Percentiles rank a stretch among this genome's conserved stretches.
Conservation (phyloP, 2,329 filamentous ascomycete species). For the Fusarium sarcochroum region DNA sequence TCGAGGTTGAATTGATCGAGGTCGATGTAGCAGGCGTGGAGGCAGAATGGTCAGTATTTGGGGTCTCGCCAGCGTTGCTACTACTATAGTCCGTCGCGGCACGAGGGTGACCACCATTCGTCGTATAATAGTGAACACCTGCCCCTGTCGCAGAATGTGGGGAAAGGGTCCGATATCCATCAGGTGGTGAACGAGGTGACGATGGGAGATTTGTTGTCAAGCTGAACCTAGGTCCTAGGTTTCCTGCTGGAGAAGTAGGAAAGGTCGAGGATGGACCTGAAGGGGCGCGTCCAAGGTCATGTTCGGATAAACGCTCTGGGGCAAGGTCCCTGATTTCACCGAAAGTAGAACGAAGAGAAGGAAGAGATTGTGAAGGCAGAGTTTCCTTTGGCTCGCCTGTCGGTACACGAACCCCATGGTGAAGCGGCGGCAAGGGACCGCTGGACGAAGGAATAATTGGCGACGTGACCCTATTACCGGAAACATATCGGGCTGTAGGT, state of each 20-base stretch:
- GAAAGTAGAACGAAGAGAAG: constrained; percentile 57
- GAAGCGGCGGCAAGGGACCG: constrained; percentile 56
- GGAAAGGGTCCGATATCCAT: constrained; percentile 63
- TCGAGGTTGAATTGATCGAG: constrained; percentile 47
- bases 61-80: constrained; percentile 62
- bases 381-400: constrained; percentile 54
- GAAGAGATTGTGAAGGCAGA: constrained; percentile 57
- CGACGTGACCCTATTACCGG: constrained; percentile 36
- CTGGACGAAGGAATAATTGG: constrained; percentile 43
- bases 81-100: constrained; percentile 60
- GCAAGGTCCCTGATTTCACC: constrained; percentile 53
- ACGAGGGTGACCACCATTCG: constrained; percentile 53
- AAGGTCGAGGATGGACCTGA: constrained; percentile 47
- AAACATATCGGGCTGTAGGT: constrained; percentile 23
- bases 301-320: constrained; percentile 52
- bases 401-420: constrained; percentile 55
- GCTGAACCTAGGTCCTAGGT: constrained; percentile 49
- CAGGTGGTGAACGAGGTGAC: constrained; percentile 66
- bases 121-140: constrained; percentile 57
- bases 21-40: constrained; percentile 59
- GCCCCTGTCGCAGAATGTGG: constrained; percentile 59
- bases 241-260: constrained; percentile 52
- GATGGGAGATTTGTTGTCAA: constrained; percentile 53
- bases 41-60: constrained; percentile 60
- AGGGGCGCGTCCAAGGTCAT: constrained; percentile 48